phyloP scores from a whole-genome alignment of 1,284 basidiomycete genomes.

The Sphagnurus paluster region DNA sequence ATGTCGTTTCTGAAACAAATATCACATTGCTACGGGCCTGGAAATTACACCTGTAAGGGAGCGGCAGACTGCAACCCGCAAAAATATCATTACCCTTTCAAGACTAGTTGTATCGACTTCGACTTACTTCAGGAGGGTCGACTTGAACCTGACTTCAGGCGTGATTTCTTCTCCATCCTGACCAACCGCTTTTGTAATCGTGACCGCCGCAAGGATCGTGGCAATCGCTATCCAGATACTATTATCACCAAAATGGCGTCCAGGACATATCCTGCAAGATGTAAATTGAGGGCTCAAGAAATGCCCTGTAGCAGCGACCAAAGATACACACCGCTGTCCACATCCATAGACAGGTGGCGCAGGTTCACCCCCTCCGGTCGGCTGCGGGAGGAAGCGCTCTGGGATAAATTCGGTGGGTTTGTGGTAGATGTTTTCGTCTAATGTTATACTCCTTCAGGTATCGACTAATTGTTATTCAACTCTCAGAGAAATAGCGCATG shows the following conservation, averaged over 20 bases:
- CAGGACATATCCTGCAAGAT: conserved; percentile 14
- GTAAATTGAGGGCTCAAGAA: too few species aligned
- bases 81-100: background rate
- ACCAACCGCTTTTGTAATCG: conserved; percentile 7
- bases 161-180: conserved; percentile 12
- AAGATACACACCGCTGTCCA: conserved; percentile 31
- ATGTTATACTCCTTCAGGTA: conserved; percentile 20
- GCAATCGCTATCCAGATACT: conserved; percentile 17
- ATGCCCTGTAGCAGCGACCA: too few species aligned
- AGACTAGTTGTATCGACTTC: background rate
- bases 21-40: background rate
- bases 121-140: conserved; percentile 7
- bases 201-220: conserved; percentile 11
- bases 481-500: background rate
- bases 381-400: conserved; percentile 32
- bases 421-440: conserved; percentile 29
- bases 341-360: conserved; percentile 33
- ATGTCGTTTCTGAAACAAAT: background rate
- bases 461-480: background rate
- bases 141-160: conserved; percentile 5
- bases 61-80: background rate
- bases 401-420: conserved; percentile 38
- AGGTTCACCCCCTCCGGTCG: conserved; percentile 27
- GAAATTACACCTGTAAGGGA: conserved; percentile 6
- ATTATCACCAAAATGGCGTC: conserved; percentile 10